Base-by-base conservation (phyloP, 768 basidiomycete genomes). In the Calocybe gangraenosa region DNA sequence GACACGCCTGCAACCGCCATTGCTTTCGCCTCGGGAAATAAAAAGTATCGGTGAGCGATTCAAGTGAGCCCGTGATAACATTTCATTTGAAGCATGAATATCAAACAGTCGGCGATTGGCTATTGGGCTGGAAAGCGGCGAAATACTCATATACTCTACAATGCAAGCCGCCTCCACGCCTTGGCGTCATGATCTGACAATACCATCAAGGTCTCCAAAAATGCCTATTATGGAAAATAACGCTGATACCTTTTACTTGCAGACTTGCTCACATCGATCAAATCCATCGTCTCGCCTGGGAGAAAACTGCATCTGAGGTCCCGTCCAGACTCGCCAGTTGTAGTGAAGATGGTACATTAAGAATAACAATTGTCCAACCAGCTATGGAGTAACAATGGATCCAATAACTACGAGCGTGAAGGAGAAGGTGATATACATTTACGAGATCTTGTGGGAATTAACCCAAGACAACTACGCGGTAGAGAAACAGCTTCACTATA, bases 261-360 rank as follows among this genome's bases (percentile, higher is more conserved):
- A 95, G 92, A 10, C 51, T 74, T 33, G 80, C 83, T 4, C 92
- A 95, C 62, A 73, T 84, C 28, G 79, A 82, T 50, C 85, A 91
- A 45, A 76, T 97, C 40, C 81, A 93, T 55, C 77, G 78, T 46
- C 67, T 96, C 44, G 73, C 81, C n/a, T 97, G 91, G 90, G 75
- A 84, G 30, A 81, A 84, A 22, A 61, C 62, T 11, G 55, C 50
- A 6, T 52, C 60, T 22, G 57, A 43, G 10, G 55, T 52, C n/a
- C 48, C 55, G 35, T 67, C 64, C 46, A 73, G 80, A 48, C 74
- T 97, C 42, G 94, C 91, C 25, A 91, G 83, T 47, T 91, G 91
- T 58, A 89, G 90, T 64, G 92, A 95, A 70, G 94, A 97, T 74
- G 83, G 89, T 71, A 87, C 87, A 72, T 70, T 94, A 66, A 86